These are phyloP conservation scores for Hericium coralloides DNA, from an alignment of 768 basidiomycete species.

Conservation along the genomic window DNA sequence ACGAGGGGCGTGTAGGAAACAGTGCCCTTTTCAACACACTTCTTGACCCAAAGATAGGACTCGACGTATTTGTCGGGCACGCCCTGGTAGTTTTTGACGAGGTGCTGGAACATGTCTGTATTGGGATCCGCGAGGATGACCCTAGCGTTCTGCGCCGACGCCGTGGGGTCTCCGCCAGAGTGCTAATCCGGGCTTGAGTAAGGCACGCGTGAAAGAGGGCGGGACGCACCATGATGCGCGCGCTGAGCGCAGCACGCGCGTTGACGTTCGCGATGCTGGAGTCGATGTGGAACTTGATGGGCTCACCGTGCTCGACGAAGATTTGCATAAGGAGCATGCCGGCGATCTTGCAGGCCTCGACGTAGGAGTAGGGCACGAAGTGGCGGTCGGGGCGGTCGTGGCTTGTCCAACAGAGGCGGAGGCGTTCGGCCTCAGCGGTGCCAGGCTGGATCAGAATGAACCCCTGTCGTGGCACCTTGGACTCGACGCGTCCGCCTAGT, in stretches of 20 bases:
- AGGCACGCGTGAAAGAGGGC: background rate
- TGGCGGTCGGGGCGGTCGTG: constrained; percentile 63
- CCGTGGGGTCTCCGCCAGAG: constrained; percentile 71
- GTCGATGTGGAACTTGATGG: constrained; percentile 75
- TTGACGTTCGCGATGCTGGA: constrained; percentile 74
- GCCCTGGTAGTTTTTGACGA: constrained; percentile 65
- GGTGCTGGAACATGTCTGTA: constrained; percentile 65
- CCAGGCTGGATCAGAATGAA: constrained; percentile 64
- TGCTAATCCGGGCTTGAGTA: constrained; percentile 34
- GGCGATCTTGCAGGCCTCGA: constrained; percentile 78
- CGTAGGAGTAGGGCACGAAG: constrained; percentile 75
- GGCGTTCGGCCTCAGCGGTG: constrained; percentile 64
- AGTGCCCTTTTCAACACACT: constrained; percentile 62
- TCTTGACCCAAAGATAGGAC: constrained; percentile 77
- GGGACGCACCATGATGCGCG: constrained; percentile 56
- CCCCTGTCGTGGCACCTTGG: constrained; percentile 70
- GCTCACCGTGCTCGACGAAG: constrained; percentile 53
- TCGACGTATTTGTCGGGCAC: constrained; percentile 69
- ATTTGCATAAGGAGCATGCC: constrained; percentile 69
- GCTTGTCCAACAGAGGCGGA: constrained; percentile 65
- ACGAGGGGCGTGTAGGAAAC: constrained; percentile 66
- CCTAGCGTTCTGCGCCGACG: constrained; percentile 59
- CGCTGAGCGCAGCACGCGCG: constrained; percentile 53
- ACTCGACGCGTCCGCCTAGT: constrained; percentile 68
- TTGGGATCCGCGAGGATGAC: constrained; percentile 77